Evolutionary conservation across 2,329 filamentous ascomycete genomes (phyloP), one percentile per base, ranked within the genome.

Genomic region (Ophiostoma sp.): DNA sequence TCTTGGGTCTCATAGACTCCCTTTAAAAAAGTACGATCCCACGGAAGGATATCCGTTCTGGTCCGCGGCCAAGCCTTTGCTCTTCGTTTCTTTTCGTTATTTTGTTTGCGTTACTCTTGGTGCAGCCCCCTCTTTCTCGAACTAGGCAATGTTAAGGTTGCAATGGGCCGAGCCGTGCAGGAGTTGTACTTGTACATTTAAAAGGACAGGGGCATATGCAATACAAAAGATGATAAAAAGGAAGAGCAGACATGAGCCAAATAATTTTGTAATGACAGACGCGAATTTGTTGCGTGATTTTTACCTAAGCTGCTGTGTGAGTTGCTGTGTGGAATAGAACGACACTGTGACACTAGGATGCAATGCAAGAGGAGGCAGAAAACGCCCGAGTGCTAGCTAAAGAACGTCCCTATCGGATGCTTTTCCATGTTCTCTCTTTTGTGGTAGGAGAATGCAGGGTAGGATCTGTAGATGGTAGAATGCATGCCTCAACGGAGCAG

Each of bases 161-260:
- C 59, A 64, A 64, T 25, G 59, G 59, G 25, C 59, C 33, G 33
- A 64, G 33, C 59, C 36, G 59, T 19, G n/a, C 33, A n/a, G 59
- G 19, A 39, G 33, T 36, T 36, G 4, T 36, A 4, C 33, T 36
- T 36, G 50, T 28, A 0, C 50, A 25, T 55, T 15, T 1, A 11
- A 12, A 22, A 25, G 22, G 8, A 55, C n/a, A 15, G 33, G 36
- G 33, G 8, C n/a, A n/a, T n/a, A 22, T 22, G 5, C 4, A 15
- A 39, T 8, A 22, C 2, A 39, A 39, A 28, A 28, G 9, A 55
- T 2, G 9, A 39, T 3, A 4, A 22, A 2, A 5, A 64, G 19
- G 15, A 25, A 25, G n/a, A 64, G 8, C 17, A 15, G 33, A 39
- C 2, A 63, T 22, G 11, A 39, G 31, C 2, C 9, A 15, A 63